Percentiles rank a stretch among this genome's conserved stretches.
Evolutionary conservation across 2,329 filamentous ascomycete species (phyloP).

Genomic region (Knoxdaviesia capensis): DNA sequence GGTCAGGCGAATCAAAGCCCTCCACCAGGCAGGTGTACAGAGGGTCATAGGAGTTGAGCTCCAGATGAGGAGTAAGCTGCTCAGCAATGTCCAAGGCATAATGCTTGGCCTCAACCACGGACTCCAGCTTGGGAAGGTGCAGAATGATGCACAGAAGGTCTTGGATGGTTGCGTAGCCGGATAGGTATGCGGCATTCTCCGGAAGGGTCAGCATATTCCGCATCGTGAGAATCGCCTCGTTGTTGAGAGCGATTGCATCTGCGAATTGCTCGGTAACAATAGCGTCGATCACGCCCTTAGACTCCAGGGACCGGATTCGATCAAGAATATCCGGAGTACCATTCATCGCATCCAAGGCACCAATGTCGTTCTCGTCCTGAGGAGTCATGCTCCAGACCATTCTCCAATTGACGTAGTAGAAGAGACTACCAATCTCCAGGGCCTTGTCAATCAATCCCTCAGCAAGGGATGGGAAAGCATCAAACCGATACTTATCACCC

Average conservation of each 20-base stretch:
- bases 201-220: slow-evolving; percentile 91
- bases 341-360: slow-evolving; percentile 20
- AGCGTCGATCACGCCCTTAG: slow-evolving; percentile 41
- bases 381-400: slow-evolving; percentile 41
- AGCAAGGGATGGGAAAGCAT: slow-evolving; percentile 71
- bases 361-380: slow-evolving; percentile 29
- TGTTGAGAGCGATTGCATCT: slow-evolving; percentile 54
- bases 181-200: slow-evolving; percentile 70
- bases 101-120: slow-evolving; percentile 69
- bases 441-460: slow-evolving; percentile 77
- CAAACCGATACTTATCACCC: slow-evolving; percentile 89
- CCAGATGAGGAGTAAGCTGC: slow-evolving; percentile 66
- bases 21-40: slow-evolving; percentile 56
- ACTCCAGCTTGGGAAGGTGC: slow-evolving; percentile 52
- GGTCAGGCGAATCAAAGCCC: slow-evolving; percentile 49
- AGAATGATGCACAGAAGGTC: slow-evolving; percentile 71
- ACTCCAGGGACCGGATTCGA: slow-evolving; percentile 43
- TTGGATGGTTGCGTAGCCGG: slow-evolving; percentile 53
- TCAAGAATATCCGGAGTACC: slow-evolving; percentile 39
- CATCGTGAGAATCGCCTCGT: slow-evolving; percentile 70
- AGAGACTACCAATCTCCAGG: slow-evolving; percentile 56
- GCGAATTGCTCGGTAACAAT: slow-evolving; percentile 53
- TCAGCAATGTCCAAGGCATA: slow-evolving; percentile 83
- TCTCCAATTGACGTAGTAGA: slow-evolving; percentile 67
- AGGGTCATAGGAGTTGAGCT: slow-evolving; percentile 50